A percentile compares a stretch with the other conserved stretches of the same genome.
Evolutionary conservation across 73 alveolate genomes (phyloP).

Genomic region (Symbiodinium natans): DNA sequence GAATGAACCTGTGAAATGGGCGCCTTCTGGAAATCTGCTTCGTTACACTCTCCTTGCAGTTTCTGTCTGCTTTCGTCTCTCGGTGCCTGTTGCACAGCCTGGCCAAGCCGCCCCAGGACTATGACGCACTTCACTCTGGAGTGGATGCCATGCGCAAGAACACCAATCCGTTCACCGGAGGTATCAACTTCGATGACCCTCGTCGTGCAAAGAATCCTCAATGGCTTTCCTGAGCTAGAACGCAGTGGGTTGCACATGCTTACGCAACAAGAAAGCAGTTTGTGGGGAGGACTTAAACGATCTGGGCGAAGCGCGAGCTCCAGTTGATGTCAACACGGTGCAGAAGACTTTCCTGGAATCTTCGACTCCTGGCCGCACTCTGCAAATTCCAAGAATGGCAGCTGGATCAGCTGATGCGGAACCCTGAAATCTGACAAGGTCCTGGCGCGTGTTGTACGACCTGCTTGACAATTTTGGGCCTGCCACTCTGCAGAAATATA

Average conservation of each 20-base stretch:
- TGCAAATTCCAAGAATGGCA: background rate
- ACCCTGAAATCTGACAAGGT: background rate
- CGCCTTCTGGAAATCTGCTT: too few relatives aligned
- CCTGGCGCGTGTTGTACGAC: slow-evolving; percentile 89
- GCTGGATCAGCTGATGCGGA: too few relatives aligned
- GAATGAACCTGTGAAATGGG: too few relatives aligned
- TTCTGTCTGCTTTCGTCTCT: too few relatives aligned
- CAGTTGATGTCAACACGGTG: background rate
- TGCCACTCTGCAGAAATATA: background rate
- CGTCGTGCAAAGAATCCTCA: background rate
- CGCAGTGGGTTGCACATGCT: background rate
- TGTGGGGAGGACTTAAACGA: slow-evolving; percentile 70
- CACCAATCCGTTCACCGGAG: slow-evolving; percentile 84
- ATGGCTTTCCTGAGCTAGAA: background rate
- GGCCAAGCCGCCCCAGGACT: slow-evolving; percentile 29
- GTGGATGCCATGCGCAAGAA: slow-evolving; percentile 80
- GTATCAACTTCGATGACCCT: slow-evolving; percentile 76
- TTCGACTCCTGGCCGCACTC: background rate
- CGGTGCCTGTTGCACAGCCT: too few relatives aligned
- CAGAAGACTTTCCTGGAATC: slow-evolving; percentile 72
- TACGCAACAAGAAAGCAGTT: too few relatives aligned
- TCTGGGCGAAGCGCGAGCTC: slow-evolving; percentile 72
- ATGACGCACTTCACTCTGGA: slow-evolving; percentile 51
- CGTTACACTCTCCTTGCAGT: too few relatives aligned
- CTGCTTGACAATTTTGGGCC: slow-evolving; percentile 88